These are phyloP conservation scores for Sordariomycetes sp. DNA, from an alignment of 2,329 filamentous ascomycete species.

Conservation along the genomic window DNA sequence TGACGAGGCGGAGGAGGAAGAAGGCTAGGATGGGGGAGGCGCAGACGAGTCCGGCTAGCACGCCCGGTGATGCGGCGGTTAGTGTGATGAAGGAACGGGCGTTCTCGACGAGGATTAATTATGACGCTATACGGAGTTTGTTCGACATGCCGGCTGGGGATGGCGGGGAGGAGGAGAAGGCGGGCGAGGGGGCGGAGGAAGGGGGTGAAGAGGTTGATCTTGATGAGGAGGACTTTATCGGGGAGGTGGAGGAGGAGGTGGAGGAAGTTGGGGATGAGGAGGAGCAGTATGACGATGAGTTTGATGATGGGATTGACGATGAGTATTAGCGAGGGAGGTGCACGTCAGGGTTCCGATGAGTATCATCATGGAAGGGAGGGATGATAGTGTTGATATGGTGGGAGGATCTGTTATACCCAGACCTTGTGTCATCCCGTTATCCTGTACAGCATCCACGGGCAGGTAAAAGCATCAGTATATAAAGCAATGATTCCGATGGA, in stretches of 20 bases:
- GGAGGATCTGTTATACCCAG: neutral
- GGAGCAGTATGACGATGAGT: constrained; percentile 19
- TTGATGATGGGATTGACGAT: constrained; percentile 14
- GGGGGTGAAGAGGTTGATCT: constrained; percentile 18
- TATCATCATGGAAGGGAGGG: neutral
- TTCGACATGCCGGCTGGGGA: constrained; percentile 32
- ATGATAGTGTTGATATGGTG: neutral
- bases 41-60: constrained; percentile 51
- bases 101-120: constrained; percentile 66
- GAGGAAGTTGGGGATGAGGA: constrained; percentile 19
- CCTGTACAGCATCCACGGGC: too few relatives aligned
- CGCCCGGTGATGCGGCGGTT: constrained; percentile 55
- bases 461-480: too few relatives aligned
- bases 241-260: constrained; percentile 19
- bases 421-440: neutral
- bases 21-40: constrained; percentile 49
- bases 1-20: constrained; percentile 40
- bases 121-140: constrained; percentile 45
- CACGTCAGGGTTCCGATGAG: neutral
- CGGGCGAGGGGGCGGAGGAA: constrained; percentile 14
- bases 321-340: neutral
- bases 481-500: too few relatives aligned
- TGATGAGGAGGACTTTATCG: constrained; percentile 20
- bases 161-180: constrained; percentile 32
- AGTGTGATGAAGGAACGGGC: constrained; percentile 54